Evolutionary conservation across 1,284 basidiomycete genomes (phyloP).

Genomic region (Sporisorium sorghi): DNA sequence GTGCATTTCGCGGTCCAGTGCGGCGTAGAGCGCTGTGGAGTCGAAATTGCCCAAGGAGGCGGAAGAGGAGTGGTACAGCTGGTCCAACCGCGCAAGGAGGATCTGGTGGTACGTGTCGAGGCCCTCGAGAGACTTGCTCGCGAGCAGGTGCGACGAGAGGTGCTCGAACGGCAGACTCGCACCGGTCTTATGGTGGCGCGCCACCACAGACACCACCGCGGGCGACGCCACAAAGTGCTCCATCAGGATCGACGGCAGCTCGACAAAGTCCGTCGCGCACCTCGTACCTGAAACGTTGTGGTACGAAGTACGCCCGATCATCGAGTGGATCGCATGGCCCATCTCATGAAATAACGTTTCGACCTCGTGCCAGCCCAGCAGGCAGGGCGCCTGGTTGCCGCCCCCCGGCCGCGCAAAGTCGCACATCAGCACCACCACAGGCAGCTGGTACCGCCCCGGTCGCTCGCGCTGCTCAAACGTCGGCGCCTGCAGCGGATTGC

Average conservation of each 20-base stretch:
- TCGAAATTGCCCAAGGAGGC: constrained; percentile 71
- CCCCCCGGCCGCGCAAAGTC: constrained; percentile 82
- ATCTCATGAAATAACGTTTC: constrained; percentile 97
- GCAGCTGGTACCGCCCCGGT: constrained; percentile 78
- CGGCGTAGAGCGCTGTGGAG: constrained; percentile 75
- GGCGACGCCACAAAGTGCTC: constrained; percentile 91
- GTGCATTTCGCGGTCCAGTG: constrained; percentile 42
- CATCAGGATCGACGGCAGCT: constrained; percentile 97
- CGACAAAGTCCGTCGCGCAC: constrained; percentile 98
- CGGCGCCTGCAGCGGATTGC: constrained; percentile 56
- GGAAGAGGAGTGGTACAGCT: constrained; percentile 83
- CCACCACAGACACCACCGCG: constrained; percentile 82
- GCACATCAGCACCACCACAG: constrained; percentile 89
- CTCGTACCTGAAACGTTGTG: constrained; percentile 98
- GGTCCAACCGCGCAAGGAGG: constrained; percentile 87
- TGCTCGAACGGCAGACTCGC: constrained; percentile 78
- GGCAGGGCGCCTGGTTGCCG: constrained; percentile 77
- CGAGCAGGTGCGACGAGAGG: constrained; percentile 67
- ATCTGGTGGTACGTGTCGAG: constrained; percentile 91
- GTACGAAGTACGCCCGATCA: constrained; percentile 97
- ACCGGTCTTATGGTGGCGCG: constrained; percentile 74
- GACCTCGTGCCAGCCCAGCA: constrained; percentile 92
- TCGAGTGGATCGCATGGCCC: constrained; percentile 99
- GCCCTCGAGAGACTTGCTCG: constrained; percentile 50
- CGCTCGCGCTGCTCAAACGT: constrained; percentile 72